A percentile compares a stretch with the other conserved stretches of the same genome.
Evolutionary conservation across 345 rosid species (phyloP).

Genomic region (Hibiscus mutabilis): DNA sequence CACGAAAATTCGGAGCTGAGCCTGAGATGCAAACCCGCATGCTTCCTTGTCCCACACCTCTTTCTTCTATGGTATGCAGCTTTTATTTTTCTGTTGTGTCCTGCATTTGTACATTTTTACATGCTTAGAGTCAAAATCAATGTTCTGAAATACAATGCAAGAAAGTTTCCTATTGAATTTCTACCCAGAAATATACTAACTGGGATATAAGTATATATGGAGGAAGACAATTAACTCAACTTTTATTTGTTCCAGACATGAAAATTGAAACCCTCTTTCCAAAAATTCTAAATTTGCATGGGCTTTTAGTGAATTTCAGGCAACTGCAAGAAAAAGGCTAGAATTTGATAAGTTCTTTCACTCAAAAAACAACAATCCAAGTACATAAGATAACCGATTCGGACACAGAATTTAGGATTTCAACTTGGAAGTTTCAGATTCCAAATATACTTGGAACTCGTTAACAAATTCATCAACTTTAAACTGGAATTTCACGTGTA

Average conservation of each 20-base stretch:
- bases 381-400: not conserved
- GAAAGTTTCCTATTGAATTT: not conserved
- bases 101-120: conserved; percentile 5
- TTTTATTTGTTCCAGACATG: not conserved
- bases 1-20: not conserved
- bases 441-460: too few species aligned
- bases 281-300: not conserved
- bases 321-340: not conserved
- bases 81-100: not conserved
- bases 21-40: not conserved
- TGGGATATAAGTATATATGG: not conserved
- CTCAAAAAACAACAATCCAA: not conserved
- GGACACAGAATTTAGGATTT: too few species aligned
- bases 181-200: not conserved
- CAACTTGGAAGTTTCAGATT: too few species aligned
- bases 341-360: not conserved
- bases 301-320: not conserved
- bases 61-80: not conserved
- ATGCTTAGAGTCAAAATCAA: not conserved
- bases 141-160: not conserved
- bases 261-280: not conserved
- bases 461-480: too few species aligned
- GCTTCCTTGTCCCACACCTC: not conserved
- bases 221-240: not conserved
- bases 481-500: too few species aligned